Conservation (phyloP, 306 rosid genomes). For the Gastrolobium villosum region DNA sequence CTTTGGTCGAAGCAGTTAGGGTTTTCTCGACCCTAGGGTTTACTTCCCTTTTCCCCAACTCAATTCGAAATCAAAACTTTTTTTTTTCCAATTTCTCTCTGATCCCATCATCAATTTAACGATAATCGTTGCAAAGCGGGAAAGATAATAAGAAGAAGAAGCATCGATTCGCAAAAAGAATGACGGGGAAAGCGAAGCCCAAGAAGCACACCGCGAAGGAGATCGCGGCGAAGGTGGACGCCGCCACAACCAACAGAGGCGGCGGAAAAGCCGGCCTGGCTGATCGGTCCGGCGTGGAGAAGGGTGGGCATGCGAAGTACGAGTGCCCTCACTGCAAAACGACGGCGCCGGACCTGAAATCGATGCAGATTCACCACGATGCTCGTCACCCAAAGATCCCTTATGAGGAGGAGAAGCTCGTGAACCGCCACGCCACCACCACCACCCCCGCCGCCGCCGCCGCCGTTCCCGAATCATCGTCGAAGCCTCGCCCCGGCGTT, state of each 20-base stretch:
- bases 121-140: no score
- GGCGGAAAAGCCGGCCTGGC: conserved; percentile 93
- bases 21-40: conserved; percentile 50
- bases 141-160: neutral
- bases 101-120: neutral
- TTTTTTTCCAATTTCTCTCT: neutral
- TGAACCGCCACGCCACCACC: conserved; percentile 60
- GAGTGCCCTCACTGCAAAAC: conserved; percentile 95
- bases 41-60: neutral
- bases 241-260: conserved; percentile 94
- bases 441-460: conserved; percentile 47
- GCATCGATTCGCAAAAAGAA: neutral
- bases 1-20: conserved; percentile 28
- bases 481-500: conserved; percentile 79
- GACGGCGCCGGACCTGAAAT: conserved; percentile 88
- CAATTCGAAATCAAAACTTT: neutral
- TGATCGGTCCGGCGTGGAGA: conserved; percentile 74
- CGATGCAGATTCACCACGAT: conserved; percentile 98
- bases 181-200: conserved; percentile 99
- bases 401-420: conserved; percentile 72
- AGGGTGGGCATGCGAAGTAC: conserved; percentile 95
- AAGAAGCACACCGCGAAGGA: conserved; percentile 99
- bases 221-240: conserved; percentile 85
- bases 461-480: conserved; percentile 40
- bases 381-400: conserved; percentile 89